Conservation (phyloP, 495 filamentous ascomycete genomes). For the Podospora conica region DNA sequence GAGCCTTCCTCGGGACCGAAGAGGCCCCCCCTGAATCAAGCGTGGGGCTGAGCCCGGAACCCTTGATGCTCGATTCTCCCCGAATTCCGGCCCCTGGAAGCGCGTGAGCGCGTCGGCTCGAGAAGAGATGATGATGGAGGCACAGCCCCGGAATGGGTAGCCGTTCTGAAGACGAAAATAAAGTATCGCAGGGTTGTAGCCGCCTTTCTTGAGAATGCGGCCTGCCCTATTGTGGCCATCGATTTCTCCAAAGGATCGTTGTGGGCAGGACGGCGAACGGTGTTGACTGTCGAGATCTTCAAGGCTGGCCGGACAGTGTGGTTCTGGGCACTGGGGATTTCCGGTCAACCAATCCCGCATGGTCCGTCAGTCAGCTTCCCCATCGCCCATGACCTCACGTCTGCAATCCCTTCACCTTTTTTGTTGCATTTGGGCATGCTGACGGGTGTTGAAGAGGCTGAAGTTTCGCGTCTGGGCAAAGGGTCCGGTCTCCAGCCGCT, state of each 20-base stretch:
- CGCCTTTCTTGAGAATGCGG: not conserved
- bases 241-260: not conserved
- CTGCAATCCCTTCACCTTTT: not conserved
- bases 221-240: not conserved
- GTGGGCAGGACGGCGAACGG: not conserved
- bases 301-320: not conserved
- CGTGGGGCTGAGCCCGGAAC: not conserved
- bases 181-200: not conserved
- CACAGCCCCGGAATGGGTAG: not conserved
- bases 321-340: not conserved
- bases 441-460: not conserved
- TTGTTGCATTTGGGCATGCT: not conserved
- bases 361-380: not conserved
- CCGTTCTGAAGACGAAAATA: not conserved
- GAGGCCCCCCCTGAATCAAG: not conserved
- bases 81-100: not conserved
- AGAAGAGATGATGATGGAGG: not conserved
- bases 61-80: not conserved
- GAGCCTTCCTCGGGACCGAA: not conserved
- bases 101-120: not conserved
- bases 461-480: not conserved
- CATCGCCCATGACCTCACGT: not conserved
- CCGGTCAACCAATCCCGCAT: not conserved
- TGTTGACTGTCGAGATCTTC: not conserved
- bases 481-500: not conserved